Base-by-base conservation (phyloP, 176 grass and related monocot genomes). In the Aechmea fasciata region DNA sequence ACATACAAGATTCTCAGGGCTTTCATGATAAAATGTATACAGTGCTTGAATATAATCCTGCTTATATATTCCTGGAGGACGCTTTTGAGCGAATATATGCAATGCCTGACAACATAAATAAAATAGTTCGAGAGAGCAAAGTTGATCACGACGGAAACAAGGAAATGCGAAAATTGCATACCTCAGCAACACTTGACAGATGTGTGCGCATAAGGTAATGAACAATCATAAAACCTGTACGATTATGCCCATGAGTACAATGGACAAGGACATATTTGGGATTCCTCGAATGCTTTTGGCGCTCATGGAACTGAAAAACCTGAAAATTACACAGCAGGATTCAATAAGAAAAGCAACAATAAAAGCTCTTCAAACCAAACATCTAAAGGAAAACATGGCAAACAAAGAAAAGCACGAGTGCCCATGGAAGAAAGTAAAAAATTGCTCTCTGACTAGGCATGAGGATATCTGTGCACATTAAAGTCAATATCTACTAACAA, bases 231-330 rank as follows among this genome's bases (percentile, higher is more conserved):
- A 99, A 99, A 24, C 95, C 95, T 64, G 95, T 99, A 50, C 95
- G 95, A 66, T 99, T 99, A 72, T 99, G 95, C 52, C 95, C 95
- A 92, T 99, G 95, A 61, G 95, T 99, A 78, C 95, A 99, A 78
- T 99, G 95, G 74, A 99, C 90, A 72, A 99, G 77, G 78, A 99
- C 76, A 80, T 94, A 94, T 57, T 92, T 94, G 3, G 77, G 83
- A 83, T 64, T 85, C 78, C 80, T 99, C 71, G 75, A 49, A 25
- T 85, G 77, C 75, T 87, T 99, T 71, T 93, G 90, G 65, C 90
- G 86, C 28, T 90, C 85, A 54, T 84, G 53, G 72, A 90, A 99
- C 66, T 84, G 77, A 87, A 90, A 85, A 25, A 81, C 90, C 95
- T 99, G 83, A 71, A 70, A 71, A 47, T 50, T 14, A 64, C 9